Base-by-base conservation (phyloP, 2,329 filamentous ascomycete genomes). In the Fusarium sp. region DNA sequence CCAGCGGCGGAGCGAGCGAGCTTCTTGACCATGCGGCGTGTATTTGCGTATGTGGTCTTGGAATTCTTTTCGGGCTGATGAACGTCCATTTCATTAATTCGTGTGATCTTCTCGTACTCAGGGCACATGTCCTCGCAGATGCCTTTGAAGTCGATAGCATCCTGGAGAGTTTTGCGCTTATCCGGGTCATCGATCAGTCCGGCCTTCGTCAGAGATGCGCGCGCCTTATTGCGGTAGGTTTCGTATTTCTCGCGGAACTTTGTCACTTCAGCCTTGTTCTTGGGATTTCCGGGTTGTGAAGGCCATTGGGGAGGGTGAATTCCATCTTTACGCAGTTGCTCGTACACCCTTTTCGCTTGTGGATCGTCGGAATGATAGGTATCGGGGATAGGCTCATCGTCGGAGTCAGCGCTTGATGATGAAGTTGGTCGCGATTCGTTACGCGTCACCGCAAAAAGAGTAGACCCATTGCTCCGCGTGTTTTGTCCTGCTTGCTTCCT, bases 91-190 rank as follows among this genome's bases (percentile, higher is more conserved):
- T 92, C 89, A 53, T 87, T 87, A 62, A 92, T 91, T 68, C 90
- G 86, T 55, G 85, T 88, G 38, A 91, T 86, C 78, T 88, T 88
- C 78, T 92, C 91, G 79, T 88, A 91, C 70, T 91, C 88, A 10
- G 91, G 91, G 68, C 91, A 92, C 90, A 92, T 92, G 31, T 91
- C 88, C 74, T 92, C 89, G 75, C 90, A 92, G 50, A 90, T 91
- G 20, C 91, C 91, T 77, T 90, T 90, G 77, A 92, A 92, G 45
- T 88, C 86, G 53, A 92, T 89, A 12, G 91, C 91, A 77, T 92
- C 87, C 65, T 88, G 85, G 13, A 92, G 83, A 24, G 85, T 86
- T 76, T 90, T 90, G 61, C 87, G 87, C 74, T 90, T 88, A 36
- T 91, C 87, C 6, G 90, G 90, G 71, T 92, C 89, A 78, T 92